A percentile compares a stretch with the other conserved stretches of the same genome.
Evolutionary conservation across 768 basidiomycete genomes (phyloP).

Genomic region (Strobilomyces dryophilus): DNA sequence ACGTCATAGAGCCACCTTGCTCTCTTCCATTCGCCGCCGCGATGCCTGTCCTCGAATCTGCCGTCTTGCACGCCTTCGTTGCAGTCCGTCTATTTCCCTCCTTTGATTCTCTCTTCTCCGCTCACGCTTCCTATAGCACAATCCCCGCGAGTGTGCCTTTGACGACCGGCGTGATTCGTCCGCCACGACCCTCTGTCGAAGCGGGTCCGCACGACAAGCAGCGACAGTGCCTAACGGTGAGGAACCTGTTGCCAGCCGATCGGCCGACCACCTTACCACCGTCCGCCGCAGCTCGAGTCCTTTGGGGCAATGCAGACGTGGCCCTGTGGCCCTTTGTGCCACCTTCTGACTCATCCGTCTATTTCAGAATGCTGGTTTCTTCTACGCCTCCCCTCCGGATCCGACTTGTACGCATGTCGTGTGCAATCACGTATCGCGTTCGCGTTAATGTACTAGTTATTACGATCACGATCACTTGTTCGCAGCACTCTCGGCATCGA

Average conservation of each 20-base stretch:
- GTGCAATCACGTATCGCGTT: slow-evolving; percentile 59
- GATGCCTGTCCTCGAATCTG: slow-evolving; percentile 14
- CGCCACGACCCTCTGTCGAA: slow-evolving; percentile 56
- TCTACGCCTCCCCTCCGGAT: slow-evolving; percentile 64
- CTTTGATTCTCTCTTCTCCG: neutral
- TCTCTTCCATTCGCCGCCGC: slow-evolving; percentile 16
- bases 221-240: slow-evolving; percentile 54
- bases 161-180: slow-evolving; percentile 56
- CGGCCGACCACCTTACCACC: slow-evolving; percentile 11
- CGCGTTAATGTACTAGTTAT: slow-evolving; percentile 20
- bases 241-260: slow-evolving; percentile 18
- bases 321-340: slow-evolving; percentile 1
- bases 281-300: slow-evolving; percentile 44
- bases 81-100: slow-evolving; percentile 29
- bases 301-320: slow-evolving; percentile 72
- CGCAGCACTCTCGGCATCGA: slow-evolving; percentile 38
- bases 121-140: slow-evolving; percentile 7
- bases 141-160: slow-evolving; percentile 53
- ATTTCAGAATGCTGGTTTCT: slow-evolving; percentile 59
- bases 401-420: slow-evolving; percentile 63
- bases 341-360: slow-evolving; percentile 5
- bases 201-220: slow-evolving; percentile 32
- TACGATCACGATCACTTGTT: slow-evolving; percentile 24
- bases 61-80: slow-evolving; percentile 38
- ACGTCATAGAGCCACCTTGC: slow-evolving; percentile 21